phyloP scores from a whole-genome alignment of 768 basidiomycete species.

The Calvatia gigantea region DNA sequence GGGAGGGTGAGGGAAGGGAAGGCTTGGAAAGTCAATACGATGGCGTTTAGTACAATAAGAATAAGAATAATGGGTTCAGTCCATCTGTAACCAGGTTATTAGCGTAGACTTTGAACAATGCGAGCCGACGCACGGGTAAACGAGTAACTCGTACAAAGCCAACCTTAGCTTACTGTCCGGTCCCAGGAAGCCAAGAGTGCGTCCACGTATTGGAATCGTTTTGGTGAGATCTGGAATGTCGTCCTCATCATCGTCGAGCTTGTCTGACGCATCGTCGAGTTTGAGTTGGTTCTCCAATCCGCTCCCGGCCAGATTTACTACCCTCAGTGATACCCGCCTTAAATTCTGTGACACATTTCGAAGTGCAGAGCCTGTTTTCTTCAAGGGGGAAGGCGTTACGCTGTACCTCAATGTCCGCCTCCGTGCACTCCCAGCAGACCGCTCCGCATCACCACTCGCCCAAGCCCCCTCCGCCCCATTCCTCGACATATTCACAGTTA shows the following conservation, averaged over 20 bases:
- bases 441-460: constrained; percentile 46
- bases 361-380: constrained; percentile 57
- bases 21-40: constrained; percentile 80
- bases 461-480: constrained; percentile 26
- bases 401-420: constrained; percentile 51
- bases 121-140: constrained; percentile 57
- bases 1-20: constrained; percentile 55
- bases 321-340: constrained; percentile 66
- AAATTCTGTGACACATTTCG: constrained; percentile 55
- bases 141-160: constrained; percentile 62
- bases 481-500: constrained; percentile 51
- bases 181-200: constrained; percentile 75
- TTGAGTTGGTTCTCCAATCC: constrained; percentile 60
- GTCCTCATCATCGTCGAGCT: constrained; percentile 35
- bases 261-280: constrained; percentile 34
- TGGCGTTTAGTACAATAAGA: constrained; percentile 80
- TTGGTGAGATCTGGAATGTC: constrained; percentile 39
- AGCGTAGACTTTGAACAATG: constrained; percentile 5
- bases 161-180: constrained; percentile 62
- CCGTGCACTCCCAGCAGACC: constrained; percentile 14
- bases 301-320: constrained; percentile 72
- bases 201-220: constrained; percentile 61
- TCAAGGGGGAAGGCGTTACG: constrained; percentile 52
- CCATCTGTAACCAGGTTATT: constrained; percentile 43
- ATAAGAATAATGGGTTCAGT: constrained; percentile 85